phyloP scores from a whole-genome alignment of 768 basidiomycete genomes.

The Paxillus rubicundulus region DNA sequence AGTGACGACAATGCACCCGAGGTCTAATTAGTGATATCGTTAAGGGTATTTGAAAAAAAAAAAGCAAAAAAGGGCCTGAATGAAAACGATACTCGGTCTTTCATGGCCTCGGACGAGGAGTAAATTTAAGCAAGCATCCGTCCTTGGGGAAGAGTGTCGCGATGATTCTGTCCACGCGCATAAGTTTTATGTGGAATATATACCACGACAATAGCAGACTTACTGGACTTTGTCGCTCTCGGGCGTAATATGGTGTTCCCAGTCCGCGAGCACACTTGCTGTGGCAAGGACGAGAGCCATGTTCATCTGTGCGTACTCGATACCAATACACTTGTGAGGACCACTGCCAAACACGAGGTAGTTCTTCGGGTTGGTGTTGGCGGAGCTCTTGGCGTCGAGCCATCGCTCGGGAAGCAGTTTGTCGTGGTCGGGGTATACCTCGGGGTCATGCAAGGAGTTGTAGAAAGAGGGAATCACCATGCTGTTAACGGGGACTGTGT shows the following conservation, averaged over 20 bases:
- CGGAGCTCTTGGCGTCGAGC: constrained; percentile 77
- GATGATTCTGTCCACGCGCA: constrained; percentile 60
- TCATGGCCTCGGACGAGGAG: constrained; percentile 47
- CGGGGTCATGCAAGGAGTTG: constrained; percentile 88
- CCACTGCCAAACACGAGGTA: constrained; percentile 95
- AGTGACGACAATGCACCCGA: not conserved
- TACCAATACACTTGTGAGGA: constrained; percentile 88
- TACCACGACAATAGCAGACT: constrained; percentile 31
- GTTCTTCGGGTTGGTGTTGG: constrained; percentile 86
- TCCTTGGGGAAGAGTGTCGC: constrained; percentile 98
- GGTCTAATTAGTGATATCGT: constrained; percentile 12
- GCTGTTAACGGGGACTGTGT: constrained; percentile 85
- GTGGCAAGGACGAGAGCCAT: constrained; percentile 82
- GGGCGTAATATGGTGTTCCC: constrained; percentile 83
- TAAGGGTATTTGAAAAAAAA: constrained; percentile 7
- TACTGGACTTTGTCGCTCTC: constrained; percentile 79
- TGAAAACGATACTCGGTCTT: not conserved
- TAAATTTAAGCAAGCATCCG: constrained; percentile 77
- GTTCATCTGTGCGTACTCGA: constrained; percentile 92
- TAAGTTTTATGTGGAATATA: not conserved
- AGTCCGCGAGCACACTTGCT: constrained; percentile 78
- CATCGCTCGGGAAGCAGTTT: constrained; percentile 85
- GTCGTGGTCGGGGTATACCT: constrained; percentile 85
- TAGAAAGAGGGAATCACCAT: constrained; percentile 94
- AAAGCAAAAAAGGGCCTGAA: not conserved